phyloP scores from a whole-genome alignment of 805 yeast species.

The Jamesozyma hellenica region DNA sequence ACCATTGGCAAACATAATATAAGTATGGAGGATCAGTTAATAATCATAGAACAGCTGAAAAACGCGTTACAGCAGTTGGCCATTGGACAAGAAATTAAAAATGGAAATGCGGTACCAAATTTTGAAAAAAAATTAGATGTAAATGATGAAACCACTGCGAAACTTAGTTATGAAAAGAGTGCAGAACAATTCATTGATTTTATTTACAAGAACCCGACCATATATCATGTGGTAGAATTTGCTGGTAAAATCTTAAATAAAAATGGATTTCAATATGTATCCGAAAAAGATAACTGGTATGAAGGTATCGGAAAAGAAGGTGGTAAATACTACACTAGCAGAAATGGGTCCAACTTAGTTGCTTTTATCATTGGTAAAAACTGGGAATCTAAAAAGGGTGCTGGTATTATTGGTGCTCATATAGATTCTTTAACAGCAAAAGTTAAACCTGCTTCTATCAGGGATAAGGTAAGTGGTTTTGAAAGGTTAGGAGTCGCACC shows the following conservation, averaged over 20 bases:
- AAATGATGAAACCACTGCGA: not conserved
- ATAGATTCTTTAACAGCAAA: slow-evolving; percentile 60
- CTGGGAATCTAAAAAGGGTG: slow-evolving; percentile 57
- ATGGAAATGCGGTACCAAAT: too few relatives aligned
- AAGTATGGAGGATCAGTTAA: slow-evolving; percentile 14
- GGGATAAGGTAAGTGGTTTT: slow-evolving; percentile 56
- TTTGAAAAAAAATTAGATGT: not conserved
- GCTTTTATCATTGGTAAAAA: slow-evolving; percentile 62
- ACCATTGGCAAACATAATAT: too few relatives aligned
- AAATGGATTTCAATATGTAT: slow-evolving; percentile 54
- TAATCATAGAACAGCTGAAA: slow-evolving; percentile 20
- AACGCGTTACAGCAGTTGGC: slow-evolving; percentile 20
- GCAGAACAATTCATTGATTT: slow-evolving; percentile 55
- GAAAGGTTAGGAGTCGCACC: slow-evolving; percentile 77
- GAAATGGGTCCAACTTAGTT: slow-evolving; percentile 58
- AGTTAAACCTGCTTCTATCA: slow-evolving; percentile 63
- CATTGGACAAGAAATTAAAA: slow-evolving; percentile 3
- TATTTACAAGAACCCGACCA: slow-evolving; percentile 64
- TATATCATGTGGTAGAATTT: slow-evolving; percentile 55
- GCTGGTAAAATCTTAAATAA: slow-evolving; percentile 39
- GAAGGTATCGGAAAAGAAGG: slow-evolving; percentile 21
- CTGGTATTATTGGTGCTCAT: slow-evolving; percentile 66
- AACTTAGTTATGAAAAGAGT: slow-evolving; percentile 15
- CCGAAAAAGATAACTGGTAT: slow-evolving; percentile 47
- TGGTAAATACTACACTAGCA: slow-evolving; percentile 54